phyloP scores from a whole-genome alignment of 306 rosid species.

The Dalbergia oliveri region DNA sequence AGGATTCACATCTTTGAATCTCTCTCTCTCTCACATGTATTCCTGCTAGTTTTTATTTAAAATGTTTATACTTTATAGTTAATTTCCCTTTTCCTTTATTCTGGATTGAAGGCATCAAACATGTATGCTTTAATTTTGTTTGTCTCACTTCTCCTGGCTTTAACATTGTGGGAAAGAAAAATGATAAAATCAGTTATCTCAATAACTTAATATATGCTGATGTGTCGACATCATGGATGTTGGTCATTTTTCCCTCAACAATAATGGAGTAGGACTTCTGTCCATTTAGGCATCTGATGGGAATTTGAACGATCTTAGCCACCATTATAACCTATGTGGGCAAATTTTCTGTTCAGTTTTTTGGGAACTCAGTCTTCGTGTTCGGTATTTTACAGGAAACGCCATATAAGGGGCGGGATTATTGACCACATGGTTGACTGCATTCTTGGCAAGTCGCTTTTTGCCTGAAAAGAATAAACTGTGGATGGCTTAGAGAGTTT shows the following conservation, averaged over 20 bases:
- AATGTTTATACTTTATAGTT: background rate
- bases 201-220: slow-evolving; percentile 3
- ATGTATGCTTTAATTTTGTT: slow-evolving; percentile 30
- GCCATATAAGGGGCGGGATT: slow-evolving; percentile 83
- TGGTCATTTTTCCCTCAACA: slow-evolving; percentile 27
- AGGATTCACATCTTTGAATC: slow-evolving; percentile 49
- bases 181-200: slow-evolving; percentile 21
- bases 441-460: slow-evolving; percentile 22
- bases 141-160: slow-evolving; percentile 2
- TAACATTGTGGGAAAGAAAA: background rate
- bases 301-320: slow-evolving; percentile 22
- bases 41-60: slow-evolving; percentile 18
- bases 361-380: slow-evolving; percentile 18
- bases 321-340: slow-evolving; percentile 17
- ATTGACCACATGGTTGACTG: slow-evolving; percentile 55
- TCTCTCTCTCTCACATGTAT: background rate
- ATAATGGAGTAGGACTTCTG: background rate
- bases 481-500: slow-evolving; percentile 39
- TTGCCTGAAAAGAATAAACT: slow-evolving; percentile 45
- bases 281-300: slow-evolving; percentile 26
- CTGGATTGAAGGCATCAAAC: slow-evolving; percentile 23
- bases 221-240: slow-evolving; percentile 6
- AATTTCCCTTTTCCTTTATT: slow-evolving; percentile 18
- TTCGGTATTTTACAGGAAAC: slow-evolving; percentile 67
- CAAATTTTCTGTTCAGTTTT: slow-evolving; percentile 14